Base-by-base conservation (phyloP, 805 yeast species). In the Candida yuanshanica region DNA sequence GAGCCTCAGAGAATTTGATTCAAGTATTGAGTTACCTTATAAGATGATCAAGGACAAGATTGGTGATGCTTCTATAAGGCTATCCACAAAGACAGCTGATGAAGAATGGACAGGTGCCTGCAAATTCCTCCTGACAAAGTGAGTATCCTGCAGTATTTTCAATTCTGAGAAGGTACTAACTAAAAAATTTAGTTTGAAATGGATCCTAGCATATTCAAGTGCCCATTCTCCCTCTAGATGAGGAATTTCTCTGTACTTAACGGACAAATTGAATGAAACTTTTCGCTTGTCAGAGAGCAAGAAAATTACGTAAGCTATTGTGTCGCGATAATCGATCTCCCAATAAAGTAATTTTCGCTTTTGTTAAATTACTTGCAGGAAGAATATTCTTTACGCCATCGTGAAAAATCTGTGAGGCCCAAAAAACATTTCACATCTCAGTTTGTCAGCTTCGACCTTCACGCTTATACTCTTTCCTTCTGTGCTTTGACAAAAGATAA, bases 81-180 rank as follows among this genome's bases (percentile, higher is more conserved):
- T 87, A 2, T 76, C 85, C 2, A 74, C 85, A 3, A 68, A 72
- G 44, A 63, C 72, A 4, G 75, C 82, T 1, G 82, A 81, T 56
- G 77, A 78, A 35, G 87, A 83, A 46, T 90, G 98, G 98, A 87
- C 96, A 0, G 76, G 82, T 20, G 91, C 95, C 1, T 89, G 96
- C 63, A 83, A 84, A 52, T 84, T 79, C 55, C 66, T 91, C 11
- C 64, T 90, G 36, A 85, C 93, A 0, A 78, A 91, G 42, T 33
- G 20, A 24, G 35, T 29, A 18, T 21, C 27, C 10, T 17, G 23
- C 5, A 8, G 23, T 9, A 5, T 18, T 12, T 11, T n/a, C 5
- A 9, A n/a, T 11, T 3, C 8, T 20, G 13, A 18, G 16, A 10
- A n/a, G 7, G n/a, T 27, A 27, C 18, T 20, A 16, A 35, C 33